Percentiles rank a stretch among this genome's conserved stretches.
phyloP scores from a whole-genome alignment of 2,329 filamentous ascomycete species.

The Penicillium sp. region DNA sequence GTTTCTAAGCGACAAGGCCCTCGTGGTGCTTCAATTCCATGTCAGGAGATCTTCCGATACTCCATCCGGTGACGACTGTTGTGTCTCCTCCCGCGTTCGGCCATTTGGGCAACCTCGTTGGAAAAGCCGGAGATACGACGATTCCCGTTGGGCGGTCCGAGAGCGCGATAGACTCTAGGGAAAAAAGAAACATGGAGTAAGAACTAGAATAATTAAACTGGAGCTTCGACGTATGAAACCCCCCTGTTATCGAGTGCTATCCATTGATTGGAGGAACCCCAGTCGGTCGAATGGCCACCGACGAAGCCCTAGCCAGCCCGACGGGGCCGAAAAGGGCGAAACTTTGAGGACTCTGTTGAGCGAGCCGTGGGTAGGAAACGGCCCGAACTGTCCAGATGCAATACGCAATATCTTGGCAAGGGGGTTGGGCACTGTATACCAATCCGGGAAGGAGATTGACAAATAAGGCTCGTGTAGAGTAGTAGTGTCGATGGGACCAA shows the following conservation, averaged over 20 bases:
- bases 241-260: not conserved
- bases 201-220: conserved; percentile 1
- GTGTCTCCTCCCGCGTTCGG: conserved; percentile 6
- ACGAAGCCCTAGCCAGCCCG: not conserved
- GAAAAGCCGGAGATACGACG: conserved; percentile 4
- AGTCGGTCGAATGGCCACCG: not conserved
- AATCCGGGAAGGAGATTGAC: conserved; percentile 5
- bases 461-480: conserved; percentile 16
- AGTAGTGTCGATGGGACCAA: conserved; percentile 9
- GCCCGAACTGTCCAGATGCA: not conserved
- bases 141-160: conserved; percentile 12
- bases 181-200: not conserved
- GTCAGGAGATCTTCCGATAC: conserved; percentile 4
- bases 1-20: not conserved
- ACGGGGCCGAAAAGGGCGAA: not conserved
- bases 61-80: conserved; percentile 8
- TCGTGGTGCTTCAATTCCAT: not conserved
- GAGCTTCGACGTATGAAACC: conserved; percentile 1
- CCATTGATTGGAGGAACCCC: not conserved
- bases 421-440: not conserved
- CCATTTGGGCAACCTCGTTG: conserved; percentile 5
- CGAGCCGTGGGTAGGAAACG: not conserved
- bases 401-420: not conserved
- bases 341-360: not conserved
- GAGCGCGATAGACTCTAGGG: conserved; percentile 6